These are phyloP conservation scores for Panaeolus papilionaceus DNA, from an alignment of 768 basidiomycete genomes.

Conservation along the genomic window DNA sequence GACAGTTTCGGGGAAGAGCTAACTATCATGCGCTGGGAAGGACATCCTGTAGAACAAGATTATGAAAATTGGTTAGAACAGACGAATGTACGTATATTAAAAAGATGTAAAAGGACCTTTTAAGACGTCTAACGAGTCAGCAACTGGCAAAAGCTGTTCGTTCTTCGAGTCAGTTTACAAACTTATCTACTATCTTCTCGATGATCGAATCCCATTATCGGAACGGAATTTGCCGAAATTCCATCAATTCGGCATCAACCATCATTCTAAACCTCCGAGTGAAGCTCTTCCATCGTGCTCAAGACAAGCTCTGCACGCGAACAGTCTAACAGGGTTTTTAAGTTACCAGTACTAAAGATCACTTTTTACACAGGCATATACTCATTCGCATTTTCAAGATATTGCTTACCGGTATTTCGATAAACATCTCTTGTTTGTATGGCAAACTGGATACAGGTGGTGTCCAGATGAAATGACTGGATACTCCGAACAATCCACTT, in stretches of 20 bases:
- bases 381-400: too few species aligned
- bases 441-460: too few species aligned
- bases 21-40: slow-evolving; percentile 77
- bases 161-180: slow-evolving; percentile 10
- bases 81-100: background rate
- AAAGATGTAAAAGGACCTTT: slow-evolving; percentile 4
- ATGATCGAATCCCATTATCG: background rate
- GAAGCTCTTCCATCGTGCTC: too few species aligned
- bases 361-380: too few species aligned
- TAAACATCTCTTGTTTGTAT: too few species aligned
- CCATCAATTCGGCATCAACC: background rate
- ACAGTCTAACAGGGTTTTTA: too few species aligned
- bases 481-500: background rate
- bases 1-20: slow-evolving; percentile 34
- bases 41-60: slow-evolving; percentile 49
- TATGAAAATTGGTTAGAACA: background rate
- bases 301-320: too few species aligned
- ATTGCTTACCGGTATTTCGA: too few species aligned
- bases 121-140: slow-evolving; percentile 11
- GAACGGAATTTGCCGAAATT: slow-evolving; percentile 6
- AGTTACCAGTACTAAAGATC: too few species aligned
- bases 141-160: background rate
- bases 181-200: slow-evolving; percentile 13
- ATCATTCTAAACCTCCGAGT: background rate
- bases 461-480: too few species aligned